Conservation (phyloP, 495 filamentous ascomycete species). For the Penicillium simplicissimum region DNA sequence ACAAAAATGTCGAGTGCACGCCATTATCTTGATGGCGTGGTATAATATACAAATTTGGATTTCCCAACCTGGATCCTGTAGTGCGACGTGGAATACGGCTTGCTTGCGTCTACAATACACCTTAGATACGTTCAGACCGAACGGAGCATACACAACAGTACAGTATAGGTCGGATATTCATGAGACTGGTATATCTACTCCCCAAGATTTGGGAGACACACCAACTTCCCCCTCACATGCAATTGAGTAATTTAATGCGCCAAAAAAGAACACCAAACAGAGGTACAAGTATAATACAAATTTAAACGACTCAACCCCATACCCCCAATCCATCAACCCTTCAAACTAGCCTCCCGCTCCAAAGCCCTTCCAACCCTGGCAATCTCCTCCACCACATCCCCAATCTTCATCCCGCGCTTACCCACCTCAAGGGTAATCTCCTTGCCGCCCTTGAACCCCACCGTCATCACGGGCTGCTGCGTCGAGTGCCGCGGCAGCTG, state of each 20-base stretch:
- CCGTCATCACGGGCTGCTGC: slow-evolving; percentile 52
- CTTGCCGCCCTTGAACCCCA: slow-evolving; percentile 67
- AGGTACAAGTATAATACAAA: slow-evolving; percentile 29
- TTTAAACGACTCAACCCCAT: background rate
- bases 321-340: slow-evolving; percentile 44
- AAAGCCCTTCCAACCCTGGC: slow-evolving; percentile 82
- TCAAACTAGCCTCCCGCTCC: slow-evolving; percentile 78
- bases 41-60: slow-evolving; percentile 14
- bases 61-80: background rate
- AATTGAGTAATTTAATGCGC: slow-evolving; percentile 4
- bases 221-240: background rate
- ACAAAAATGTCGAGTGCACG: slow-evolving; percentile 20
- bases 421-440: slow-evolving; percentile 67
- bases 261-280: slow-evolving; percentile 7
- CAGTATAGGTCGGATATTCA: background rate
- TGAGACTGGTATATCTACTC: slow-evolving; percentile 1
- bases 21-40: slow-evolving; percentile 2
- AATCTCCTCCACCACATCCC: slow-evolving; percentile 83
- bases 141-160: background rate
- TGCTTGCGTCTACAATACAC: background rate
- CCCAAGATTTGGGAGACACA: background rate
- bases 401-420: slow-evolving; percentile 80
- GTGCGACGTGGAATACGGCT: background rate
- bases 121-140: background rate
- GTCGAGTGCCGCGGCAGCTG: slow-evolving; percentile 67